Evolutionary conservation across 768 basidiomycete species (phyloP), one percentile per base, ranked within the genome.

Genomic region (Hygrophoropsis aurantiaca): DNA sequence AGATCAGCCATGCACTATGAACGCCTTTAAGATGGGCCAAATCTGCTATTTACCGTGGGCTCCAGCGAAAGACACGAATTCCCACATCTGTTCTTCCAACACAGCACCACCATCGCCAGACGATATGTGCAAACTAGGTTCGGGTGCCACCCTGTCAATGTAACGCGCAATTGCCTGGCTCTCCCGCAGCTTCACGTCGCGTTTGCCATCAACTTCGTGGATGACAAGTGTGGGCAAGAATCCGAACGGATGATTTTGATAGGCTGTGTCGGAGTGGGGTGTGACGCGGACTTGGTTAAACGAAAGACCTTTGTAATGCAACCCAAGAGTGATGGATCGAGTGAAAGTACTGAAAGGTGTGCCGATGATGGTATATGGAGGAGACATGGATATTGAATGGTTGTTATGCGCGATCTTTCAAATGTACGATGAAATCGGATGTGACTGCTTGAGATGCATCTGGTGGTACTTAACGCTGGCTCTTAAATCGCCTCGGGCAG

Each of bases 321-420:
- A 52, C 1, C 36, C 66, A 23, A 66, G 64, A 0, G 64, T 67
- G 40, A 66, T 55, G 25, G 66, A 30, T 15, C 64, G 64, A 7
- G 64, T 66, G 35, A 64, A 66, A 1, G 66, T 66, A 41, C 66
- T 67, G 34, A 56, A 66, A 11, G 64, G 66, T 0, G 64, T 66
- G 16, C 64, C 64, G 23, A 66, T 53, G 53, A 66, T 36, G 11
- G 64, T 66, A 37, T 57, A 61, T 15, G 39, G 49, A 44, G 52
- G 53, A 15, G 42, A 13, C 62, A 66, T 62, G 37, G n/a, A 36
- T 25, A 30, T 13, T 13, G 27, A 30, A 30, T 7, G n/a, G n/a
- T n/a, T n/a, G n/a, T n/a, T n/a, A n/a, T n/a, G n/a, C n/a, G n/a
- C n/a, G n/a, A n/a, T n/a, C n/a, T n/a, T n/a, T n/a, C n/a, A n/a